phyloP scores from a whole-genome alignment of 208 protist genomes.

The Leishmania tarentolae region DNA sequence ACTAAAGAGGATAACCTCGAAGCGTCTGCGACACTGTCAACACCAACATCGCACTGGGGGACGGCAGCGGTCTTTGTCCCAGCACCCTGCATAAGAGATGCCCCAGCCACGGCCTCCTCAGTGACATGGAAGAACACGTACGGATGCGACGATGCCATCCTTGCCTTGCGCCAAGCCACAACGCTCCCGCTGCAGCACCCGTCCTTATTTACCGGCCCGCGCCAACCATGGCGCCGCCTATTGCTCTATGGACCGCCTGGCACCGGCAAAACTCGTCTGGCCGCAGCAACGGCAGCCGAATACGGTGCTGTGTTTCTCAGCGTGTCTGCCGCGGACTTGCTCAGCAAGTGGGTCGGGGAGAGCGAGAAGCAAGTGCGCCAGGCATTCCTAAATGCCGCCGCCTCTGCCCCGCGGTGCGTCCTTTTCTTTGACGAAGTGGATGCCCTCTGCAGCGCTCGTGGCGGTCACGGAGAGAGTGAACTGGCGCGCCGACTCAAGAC shows the following conservation, averaged over 20 bases:
- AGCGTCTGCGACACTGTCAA: not conserved
- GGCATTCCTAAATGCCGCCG: slow-evolving; percentile 88
- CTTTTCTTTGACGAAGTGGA: slow-evolving; percentile 96
- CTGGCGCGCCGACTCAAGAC: slow-evolving; percentile 98
- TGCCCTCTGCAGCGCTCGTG: slow-evolving; percentile 83
- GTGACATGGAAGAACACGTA: slow-evolving; percentile 69
- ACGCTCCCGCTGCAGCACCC: slow-evolving; percentile 97
- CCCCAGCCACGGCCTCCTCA: not conserved
- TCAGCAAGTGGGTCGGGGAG: slow-evolving; percentile 98
- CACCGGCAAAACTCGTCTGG: slow-evolving; percentile 98
- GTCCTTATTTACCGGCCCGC: slow-evolving; percentile 95
- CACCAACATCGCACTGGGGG: not conserved
- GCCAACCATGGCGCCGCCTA: slow-evolving; percentile 95
- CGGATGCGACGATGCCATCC: slow-evolving; percentile 95
- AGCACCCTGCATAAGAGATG: not conserved
- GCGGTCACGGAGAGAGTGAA: slow-evolving; percentile 77
- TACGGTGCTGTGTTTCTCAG: slow-evolving; percentile 93
- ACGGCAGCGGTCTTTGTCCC: not conserved
- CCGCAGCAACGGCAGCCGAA: slow-evolving; percentile 96
- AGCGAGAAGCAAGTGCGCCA: slow-evolving; percentile 94
- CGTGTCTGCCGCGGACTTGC: slow-evolving; percentile 94
- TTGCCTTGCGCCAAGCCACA: slow-evolving; percentile 96
- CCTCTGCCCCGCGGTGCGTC: slow-evolving; percentile 56
- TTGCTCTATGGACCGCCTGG: slow-evolving; percentile 98
- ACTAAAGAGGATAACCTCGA: not conserved